phyloP scores from a whole-genome alignment of 352 stramenopile species.

The Poterioochromonas sp. region DNA sequence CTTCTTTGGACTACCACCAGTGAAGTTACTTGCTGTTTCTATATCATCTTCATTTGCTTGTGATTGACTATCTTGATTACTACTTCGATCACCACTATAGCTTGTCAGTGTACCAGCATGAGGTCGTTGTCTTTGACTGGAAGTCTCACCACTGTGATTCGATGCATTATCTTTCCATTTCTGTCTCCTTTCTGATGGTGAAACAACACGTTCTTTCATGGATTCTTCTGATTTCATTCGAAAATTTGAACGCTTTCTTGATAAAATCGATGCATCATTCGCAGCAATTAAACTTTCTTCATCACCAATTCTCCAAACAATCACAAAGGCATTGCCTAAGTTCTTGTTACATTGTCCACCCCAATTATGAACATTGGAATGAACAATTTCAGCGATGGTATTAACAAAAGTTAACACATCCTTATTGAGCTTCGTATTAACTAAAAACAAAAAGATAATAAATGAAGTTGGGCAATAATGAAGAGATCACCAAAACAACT shows the following conservation, averaged over 20 bases:
- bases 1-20: background rate
- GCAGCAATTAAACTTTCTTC: conserved; percentile 44
- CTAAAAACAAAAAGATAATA: conserved; percentile 48
- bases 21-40: background rate
- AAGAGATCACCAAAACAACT: background rate
- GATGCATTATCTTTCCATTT: too few relatives aligned
- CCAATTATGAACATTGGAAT: conserved; percentile 81
- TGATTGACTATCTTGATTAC: background rate
- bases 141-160: background rate
- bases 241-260: background rate
- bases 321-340: conserved; percentile 82
- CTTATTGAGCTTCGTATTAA: conserved; percentile 75
- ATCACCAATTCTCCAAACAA: conserved; percentile 90
- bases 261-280: conserved; percentile 8
- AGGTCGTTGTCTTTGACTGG: too few relatives aligned
- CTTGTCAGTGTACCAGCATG: background rate
- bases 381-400: conserved; percentile 87
- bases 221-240: background rate
- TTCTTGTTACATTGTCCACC: conserved; percentile 92
- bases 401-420: conserved; percentile 96
- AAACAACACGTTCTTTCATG: too few relatives aligned
- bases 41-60: background rate
- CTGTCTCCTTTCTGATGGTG: too few relatives aligned
- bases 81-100: background rate
- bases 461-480: background rate